phyloP scores from a whole-genome alignment of 1,284 basidiomycete species.

The Cryptococcus sp. region DNA sequence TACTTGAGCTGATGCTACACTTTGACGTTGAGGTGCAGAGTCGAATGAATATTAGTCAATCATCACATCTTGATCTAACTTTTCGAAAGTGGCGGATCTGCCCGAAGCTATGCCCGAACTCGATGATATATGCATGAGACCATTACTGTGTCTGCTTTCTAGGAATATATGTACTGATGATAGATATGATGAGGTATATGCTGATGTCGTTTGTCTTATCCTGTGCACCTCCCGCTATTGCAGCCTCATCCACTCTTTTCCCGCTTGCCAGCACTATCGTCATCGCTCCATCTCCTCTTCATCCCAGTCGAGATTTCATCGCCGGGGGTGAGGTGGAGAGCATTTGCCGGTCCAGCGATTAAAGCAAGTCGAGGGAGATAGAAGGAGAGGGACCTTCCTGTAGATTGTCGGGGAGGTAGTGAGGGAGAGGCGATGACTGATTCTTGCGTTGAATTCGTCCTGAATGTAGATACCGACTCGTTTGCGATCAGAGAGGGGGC shows the following conservation, averaged over 20 bases:
- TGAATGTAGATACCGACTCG: too few species aligned
- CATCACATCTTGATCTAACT: neutral
- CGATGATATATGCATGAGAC: neutral
- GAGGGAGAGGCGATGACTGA: too few species aligned
- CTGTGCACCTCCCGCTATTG: neutral
- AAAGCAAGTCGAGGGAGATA: neutral
- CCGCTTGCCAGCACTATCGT: too few species aligned
- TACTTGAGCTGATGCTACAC: too few species aligned
- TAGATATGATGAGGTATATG: neutral
- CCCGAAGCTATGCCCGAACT: neutral
- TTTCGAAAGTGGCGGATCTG: neutral
- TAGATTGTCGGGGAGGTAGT: too few species aligned
- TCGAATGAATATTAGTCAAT: too few species aligned
- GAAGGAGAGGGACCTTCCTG: too few species aligned
- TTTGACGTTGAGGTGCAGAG: too few species aligned
- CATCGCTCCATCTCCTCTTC: neutral
- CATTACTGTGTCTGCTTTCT: neutral
- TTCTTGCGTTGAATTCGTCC: too few species aligned
- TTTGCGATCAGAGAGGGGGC: too few species aligned
- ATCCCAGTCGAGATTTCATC: neutral
- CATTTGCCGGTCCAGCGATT: neutral
- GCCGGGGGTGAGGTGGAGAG: neutral
- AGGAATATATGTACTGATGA: neutral
- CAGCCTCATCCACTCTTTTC: too few species aligned
- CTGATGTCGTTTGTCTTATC: neutral